Evolutionary conservation across 371 early-diverging fungal genomes (phyloP), one percentile per base, ranked within the genome.

Genomic region (Thermomucor indicae-seudaticae): DNA sequence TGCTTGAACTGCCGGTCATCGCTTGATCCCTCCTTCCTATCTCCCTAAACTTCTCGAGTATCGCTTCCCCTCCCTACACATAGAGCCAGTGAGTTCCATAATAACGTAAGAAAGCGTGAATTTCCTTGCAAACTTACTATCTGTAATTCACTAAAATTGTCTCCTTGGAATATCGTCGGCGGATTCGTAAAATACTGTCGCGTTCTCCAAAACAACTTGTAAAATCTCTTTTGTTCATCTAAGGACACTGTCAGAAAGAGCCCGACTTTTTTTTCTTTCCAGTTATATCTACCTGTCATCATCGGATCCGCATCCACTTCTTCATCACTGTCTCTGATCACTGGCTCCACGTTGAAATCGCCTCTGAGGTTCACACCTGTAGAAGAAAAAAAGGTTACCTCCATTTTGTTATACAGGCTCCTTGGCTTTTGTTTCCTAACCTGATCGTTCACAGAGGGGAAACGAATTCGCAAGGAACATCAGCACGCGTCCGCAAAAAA

Each of bases 401-500:
- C 20, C 19, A 34, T 19, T 17, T 37, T 5, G 31, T 2, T n/a
- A n/a, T 28, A 31, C 20, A 11, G n/a, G 2, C 7, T 14, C 22
- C 23, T 2, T 4, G 16, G 14, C 14, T 4, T 16, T 6, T 17
- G 11, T 17, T 16, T 4, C 7, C 41, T 14, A 53, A 66, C 67
- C 77, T 5, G 91, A 90, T 32, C 91, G 78, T 58, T 94, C 95
- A 6, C 78, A 77, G 28, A 92, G 68, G 11, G 95, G 83, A 47
- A 88, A 91, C 2, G 84, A 84, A 37, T 81, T 85, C 16, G 93
- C 84, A 7, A 92, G 76, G 56, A 90, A 86, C 62, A 91, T 78
- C 34, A 91, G 64, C 22, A 94, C 86, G 14, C 91, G 85, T 1
- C 93, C 93, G 53, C 90, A 87, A 49, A 84, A 80, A n/a, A 81